Evolutionary conservation across 768 basidiomycete species (phyloP).

Genomic region (Erythrobasidium yunnanense): DNA sequence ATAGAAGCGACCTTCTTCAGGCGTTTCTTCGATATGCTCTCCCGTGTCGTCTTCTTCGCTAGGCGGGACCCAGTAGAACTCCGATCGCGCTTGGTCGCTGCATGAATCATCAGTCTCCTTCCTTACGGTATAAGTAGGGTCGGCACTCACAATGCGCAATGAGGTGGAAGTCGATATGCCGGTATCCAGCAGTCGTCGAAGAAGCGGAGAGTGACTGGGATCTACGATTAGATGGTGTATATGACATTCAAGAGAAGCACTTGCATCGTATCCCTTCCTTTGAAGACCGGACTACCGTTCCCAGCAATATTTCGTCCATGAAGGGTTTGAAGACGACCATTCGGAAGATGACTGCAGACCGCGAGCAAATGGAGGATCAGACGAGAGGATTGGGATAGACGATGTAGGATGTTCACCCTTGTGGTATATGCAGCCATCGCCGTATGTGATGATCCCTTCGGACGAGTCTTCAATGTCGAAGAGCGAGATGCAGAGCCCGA

Average conservation of each 20-base stretch:
- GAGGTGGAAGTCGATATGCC: constrained; percentile 63
- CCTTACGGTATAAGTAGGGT: background rate
- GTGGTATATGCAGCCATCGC: constrained; percentile 90
- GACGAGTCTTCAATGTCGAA: constrained; percentile 77
- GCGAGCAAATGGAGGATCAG: background rate
- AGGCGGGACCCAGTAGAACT: constrained; percentile 41
- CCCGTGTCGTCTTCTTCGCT: constrained; percentile 18
- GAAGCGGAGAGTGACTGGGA: constrained; percentile 53
- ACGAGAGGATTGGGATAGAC: background rate
- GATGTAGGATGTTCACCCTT: constrained; percentile 51
- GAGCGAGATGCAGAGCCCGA: constrained; percentile 79
- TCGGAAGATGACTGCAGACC: constrained; percentile 62
- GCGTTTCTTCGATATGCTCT: constrained; percentile 19
- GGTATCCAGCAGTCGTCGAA: constrained; percentile 91
- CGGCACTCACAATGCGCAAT: constrained; percentile 44
- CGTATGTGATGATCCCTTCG: constrained; percentile 86
- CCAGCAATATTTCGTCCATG: constrained; percentile 74
- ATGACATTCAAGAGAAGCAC: constrained; percentile 38
- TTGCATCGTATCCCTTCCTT: constrained; percentile 70
- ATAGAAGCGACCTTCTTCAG: constrained; percentile 32
- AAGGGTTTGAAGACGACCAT: constrained; percentile 88
- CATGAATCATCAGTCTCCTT: background rate
- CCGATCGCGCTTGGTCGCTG: constrained; percentile 41
- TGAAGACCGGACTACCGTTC: constrained; percentile 76
- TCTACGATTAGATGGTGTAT: background rate